Evolutionary conservation across 306 rosid species (phyloP), one percentile per base, ranked within the genome.

Genomic region (Hippophae rhamnoides): DNA sequence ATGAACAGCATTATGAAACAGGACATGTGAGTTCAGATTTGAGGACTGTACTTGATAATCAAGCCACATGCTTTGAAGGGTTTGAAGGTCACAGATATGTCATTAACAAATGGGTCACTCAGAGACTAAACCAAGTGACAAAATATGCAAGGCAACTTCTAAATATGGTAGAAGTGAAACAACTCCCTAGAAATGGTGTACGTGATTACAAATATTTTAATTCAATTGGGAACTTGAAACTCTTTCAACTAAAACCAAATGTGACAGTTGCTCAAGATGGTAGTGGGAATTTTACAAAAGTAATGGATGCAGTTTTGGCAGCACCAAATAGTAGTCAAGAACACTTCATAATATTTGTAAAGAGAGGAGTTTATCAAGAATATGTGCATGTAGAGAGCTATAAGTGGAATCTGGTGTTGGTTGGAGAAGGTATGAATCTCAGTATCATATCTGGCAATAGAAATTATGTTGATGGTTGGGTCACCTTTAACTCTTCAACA

Each of bases 401-500:
- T 2, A 89, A 85, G 81, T 82, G 65, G 61, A 81, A 73, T 10
- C 59, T 89, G 5, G 52, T 89, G 74, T 76, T 89, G 42, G 62
- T 89, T 25, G 96, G 96, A 54, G 96, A 89, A 70, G 96, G 96
- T 13, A 79, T 89, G 54, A 79, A 83, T 43, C 63, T 41, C 41
- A 89, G 94, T 44, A 52, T 85, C 59, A 77, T 89, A 47, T 76
- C 94, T 0, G 96, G 94, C 18, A 83, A 85, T 53, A 94, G 77
- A 13, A 89, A 71, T 57, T 74, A 82, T 5, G 61, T 77, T 0
- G 90, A 82, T 77, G 90, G 88, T 40, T 89, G 90, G 94, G 79
- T 83, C 12, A 81, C 96, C 64, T 85, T 65, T 64, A 81, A 89
- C 60, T 85, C 90, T 43, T 76, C 96, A 58, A 85, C 96, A 26